Evolutionary conservation across 1,284 basidiomycete genomes (phyloP).

Genomic region (Papiliotrema flavescens): DNA sequence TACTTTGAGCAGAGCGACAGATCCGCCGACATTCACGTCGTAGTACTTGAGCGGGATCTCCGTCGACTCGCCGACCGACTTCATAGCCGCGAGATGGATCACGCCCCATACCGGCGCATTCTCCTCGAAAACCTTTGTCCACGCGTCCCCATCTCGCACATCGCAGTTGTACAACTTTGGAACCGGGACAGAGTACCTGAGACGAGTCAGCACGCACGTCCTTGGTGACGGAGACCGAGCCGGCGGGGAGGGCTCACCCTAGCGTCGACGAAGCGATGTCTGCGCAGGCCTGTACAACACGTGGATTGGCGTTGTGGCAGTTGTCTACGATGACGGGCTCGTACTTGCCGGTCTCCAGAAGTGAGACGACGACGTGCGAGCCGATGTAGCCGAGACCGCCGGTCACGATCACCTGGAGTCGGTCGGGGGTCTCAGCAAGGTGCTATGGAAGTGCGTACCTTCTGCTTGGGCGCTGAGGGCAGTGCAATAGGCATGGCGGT

Average conservation of each 20-base stretch:
- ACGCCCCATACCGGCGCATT: constrained; percentile 98
- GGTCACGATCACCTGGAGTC: constrained; percentile 41
- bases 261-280: constrained; percentile 66
- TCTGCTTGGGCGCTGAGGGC: too few species aligned
- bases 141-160: constrained; percentile 65
- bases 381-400: constrained; percentile 56
- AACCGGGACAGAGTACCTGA: constrained; percentile 49
- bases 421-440: too few species aligned
- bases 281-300: constrained; percentile 67
- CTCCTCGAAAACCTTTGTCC: constrained; percentile 72
- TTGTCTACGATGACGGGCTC: constrained; percentile 91
- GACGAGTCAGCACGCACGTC: constrained; percentile 49
- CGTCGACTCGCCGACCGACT: constrained; percentile 96
- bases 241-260: constrained; percentile 41
- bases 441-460: too few species aligned
- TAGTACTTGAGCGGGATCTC: constrained; percentile 93
- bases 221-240: too few species aligned
- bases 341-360: constrained; percentile 82
- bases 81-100: constrained; percentile 93
- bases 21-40: constrained; percentile 82
- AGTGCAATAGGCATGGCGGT: too few species aligned
- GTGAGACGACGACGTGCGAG: constrained; percentile 81
- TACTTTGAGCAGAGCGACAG: constrained; percentile 67
- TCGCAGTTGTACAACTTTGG: constrained; percentile 58
- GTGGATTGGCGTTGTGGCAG: constrained; percentile 80